Percentiles rank a stretch among this genome's conserved stretches.
These are phyloP conservation scores for Leishmania mexicana DNA, from an alignment of 208 protist species.

Conservation along the genomic window DNA sequence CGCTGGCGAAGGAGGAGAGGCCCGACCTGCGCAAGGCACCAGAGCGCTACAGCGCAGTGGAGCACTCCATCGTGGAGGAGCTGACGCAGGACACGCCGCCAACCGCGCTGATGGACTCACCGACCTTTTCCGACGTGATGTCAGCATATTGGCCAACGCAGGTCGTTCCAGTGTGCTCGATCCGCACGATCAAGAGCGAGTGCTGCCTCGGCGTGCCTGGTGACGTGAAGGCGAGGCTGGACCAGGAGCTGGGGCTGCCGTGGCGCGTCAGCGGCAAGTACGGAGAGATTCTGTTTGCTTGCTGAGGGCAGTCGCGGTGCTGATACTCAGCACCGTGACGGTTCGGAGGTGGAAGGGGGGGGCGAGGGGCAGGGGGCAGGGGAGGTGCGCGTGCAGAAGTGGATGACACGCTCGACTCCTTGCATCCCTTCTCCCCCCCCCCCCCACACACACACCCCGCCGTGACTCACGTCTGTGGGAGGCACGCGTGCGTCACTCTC, in stretches of 20 bases:
- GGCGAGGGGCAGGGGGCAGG: neutral
- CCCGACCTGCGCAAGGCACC: conserved; percentile 18
- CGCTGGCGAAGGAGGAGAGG: conserved; percentile 27
- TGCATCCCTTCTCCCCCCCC: neutral
- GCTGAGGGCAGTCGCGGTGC: neutral
- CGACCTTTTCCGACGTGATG: conserved; percentile 62
- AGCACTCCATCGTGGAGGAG: conserved; percentile 38
- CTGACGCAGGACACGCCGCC: conserved; percentile 60
- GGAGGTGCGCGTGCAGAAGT: neutral
- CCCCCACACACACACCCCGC: neutral
- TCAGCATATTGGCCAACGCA: conserved; percentile 75
- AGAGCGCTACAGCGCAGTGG: conserved; percentile 17
- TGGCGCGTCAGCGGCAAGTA: conserved; percentile 86
- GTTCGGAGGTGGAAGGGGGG: neutral
- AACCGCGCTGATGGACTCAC: conserved; percentile 30
- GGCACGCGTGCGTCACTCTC: too few relatives aligned
- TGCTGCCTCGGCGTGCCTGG: conserved; percentile 69
- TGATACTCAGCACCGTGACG: neutral
- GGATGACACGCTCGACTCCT: neutral
- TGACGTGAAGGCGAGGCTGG: conserved; percentile 49
- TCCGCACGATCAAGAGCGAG: conserved; percentile 93
- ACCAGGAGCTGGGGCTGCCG: conserved; percentile 32
- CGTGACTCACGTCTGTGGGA: too few relatives aligned
- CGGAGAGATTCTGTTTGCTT: conserved; percentile 78
- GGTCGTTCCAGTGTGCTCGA: conserved; percentile 63